Conservation (phyloP, 2,329 filamentous ascomycete genomes). For the Botrytis medusae region DNA sequence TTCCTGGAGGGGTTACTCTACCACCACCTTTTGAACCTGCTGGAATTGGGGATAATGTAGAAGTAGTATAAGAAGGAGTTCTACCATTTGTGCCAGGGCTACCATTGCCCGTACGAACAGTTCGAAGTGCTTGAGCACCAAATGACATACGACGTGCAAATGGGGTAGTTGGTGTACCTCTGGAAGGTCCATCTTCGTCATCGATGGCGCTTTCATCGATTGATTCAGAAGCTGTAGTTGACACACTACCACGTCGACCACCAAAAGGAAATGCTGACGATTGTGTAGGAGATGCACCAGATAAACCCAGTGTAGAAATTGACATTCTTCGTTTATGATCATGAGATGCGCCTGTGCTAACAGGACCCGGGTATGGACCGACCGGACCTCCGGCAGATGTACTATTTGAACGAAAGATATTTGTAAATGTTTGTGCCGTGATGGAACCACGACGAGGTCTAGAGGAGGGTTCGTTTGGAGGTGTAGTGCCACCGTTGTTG, state of each 20-base stretch:
- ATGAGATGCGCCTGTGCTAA: constrained; percentile 51
- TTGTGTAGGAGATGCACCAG: constrained; percentile 65
- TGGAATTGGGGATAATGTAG: constrained; percentile 35
- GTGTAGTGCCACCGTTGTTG: constrained; percentile 43
- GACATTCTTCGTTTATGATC: constrained; percentile 66
- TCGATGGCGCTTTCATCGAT: constrained; percentile 74
- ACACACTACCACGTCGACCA: constrained; percentile 66
- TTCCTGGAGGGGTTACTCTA: constrained; percentile 32
- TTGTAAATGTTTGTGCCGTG: constrained; percentile 43
- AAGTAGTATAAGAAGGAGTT: constrained; percentile 37
- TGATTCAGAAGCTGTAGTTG: constrained; percentile 62
- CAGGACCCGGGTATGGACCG: constrained; percentile 49
- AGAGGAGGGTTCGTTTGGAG: constrained; percentile 43
- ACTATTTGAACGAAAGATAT: constrained; percentile 57
- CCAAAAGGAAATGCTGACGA: constrained; percentile 50
- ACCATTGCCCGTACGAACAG: constrained; percentile 40
- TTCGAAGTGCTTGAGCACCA: constrained; percentile 66
- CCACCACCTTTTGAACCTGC: constrained; percentile 32
- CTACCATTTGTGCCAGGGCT: constrained; percentile 38
- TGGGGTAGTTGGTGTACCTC: constrained; percentile 66
- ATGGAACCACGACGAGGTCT: constrained; percentile 49
- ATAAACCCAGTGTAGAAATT: constrained; percentile 71
- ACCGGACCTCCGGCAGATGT: constrained; percentile 45
- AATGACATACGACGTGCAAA: constrained; percentile 88
- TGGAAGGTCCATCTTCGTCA: constrained; percentile 56